A percentile compares a stretch with the other conserved stretches of the same genome.
phyloP scores from a whole-genome alignment of 2,329 filamentous ascomycete species.

The Sclerotinia nivalis region DNA sequence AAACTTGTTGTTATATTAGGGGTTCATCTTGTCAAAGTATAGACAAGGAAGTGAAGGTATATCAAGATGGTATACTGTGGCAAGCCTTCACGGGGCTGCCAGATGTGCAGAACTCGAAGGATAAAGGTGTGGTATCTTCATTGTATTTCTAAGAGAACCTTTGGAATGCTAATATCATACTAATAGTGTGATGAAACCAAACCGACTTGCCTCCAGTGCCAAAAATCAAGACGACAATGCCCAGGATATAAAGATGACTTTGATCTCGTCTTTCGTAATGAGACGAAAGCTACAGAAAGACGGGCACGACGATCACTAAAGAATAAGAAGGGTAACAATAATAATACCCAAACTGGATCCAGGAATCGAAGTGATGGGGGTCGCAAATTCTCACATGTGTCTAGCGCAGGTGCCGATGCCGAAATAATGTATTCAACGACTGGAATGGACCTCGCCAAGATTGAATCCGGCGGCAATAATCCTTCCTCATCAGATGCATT shows the following conservation, averaged over 20 bases:
- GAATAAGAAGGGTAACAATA: slow-evolving; percentile 45
- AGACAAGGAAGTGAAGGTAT: slow-evolving; percentile 13
- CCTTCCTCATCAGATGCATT: slow-evolving; percentile 20
- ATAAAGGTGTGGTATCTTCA: slow-evolving; percentile 61
- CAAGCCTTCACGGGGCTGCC: slow-evolving; percentile 67
- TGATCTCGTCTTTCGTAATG: slow-evolving; percentile 71
- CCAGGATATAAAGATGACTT: slow-evolving; percentile 72
- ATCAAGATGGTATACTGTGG: slow-evolving; percentile 63
- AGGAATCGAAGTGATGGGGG: slow-evolving; percentile 4
- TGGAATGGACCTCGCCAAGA: slow-evolving; percentile 6
- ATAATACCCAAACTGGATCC: neutral
- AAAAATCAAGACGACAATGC: slow-evolving; percentile 62
- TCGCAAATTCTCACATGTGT: slow-evolving; percentile 20
- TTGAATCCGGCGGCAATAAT: slow-evolving; percentile 37
- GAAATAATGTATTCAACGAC: neutral
- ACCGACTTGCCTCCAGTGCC: slow-evolving; percentile 65
- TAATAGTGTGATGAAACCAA: slow-evolving; percentile 66
- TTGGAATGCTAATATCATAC: slow-evolving; percentile 28
- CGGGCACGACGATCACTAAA: slow-evolving; percentile 58
- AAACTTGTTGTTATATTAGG: neutral
- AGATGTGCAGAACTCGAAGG: slow-evolving; percentile 71
- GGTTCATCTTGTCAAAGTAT: slow-evolving; percentile 6
- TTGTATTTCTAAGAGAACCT: slow-evolving; percentile 20
- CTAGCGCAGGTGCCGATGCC: neutral
- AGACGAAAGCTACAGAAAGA: slow-evolving; percentile 67